Evolutionary conservation across 140 eudicot species (phyloP).

Genomic region (Erigeron philadelphicus): DNA sequence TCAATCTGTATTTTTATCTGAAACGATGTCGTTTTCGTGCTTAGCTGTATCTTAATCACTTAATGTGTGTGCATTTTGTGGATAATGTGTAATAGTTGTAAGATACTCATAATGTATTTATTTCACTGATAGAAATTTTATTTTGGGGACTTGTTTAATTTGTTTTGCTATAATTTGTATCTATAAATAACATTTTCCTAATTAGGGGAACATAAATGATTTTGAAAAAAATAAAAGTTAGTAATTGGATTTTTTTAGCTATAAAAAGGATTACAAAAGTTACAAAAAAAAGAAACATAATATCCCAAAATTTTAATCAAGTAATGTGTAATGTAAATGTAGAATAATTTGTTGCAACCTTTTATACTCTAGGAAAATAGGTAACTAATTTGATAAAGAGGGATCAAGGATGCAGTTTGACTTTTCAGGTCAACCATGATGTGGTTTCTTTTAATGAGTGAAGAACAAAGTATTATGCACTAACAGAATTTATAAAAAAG

Average conservation of each 20-base stretch:
- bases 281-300: too few relatives aligned
- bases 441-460: background rate
- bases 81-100: too few relatives aligned
- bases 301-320: too few relatives aligned
- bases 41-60: background rate
- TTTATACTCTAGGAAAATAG: background rate
- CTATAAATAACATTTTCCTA: too few relatives aligned
- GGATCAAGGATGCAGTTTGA: background rate
- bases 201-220: background rate
- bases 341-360: background rate
- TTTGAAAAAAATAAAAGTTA: background rate
- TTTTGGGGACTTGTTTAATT: too few relatives aligned
- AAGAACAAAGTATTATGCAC: background rate
- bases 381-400: conserved; percentile 16
- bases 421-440: background rate
- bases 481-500: background rate
- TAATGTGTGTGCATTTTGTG: too few relatives aligned
- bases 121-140: too few relatives aligned
- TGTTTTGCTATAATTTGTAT: too few relatives aligned
- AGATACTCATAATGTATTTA: too few relatives aligned
- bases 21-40: background rate
- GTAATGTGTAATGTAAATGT: background rate
- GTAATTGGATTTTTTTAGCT: too few relatives aligned
- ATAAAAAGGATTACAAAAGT: too few relatives aligned
- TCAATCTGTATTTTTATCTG: background rate